Evolutionary conservation across 305 asterid species (phyloP), one percentile per base, ranked within the genome.

Genomic region (Withania somnifera): DNA sequence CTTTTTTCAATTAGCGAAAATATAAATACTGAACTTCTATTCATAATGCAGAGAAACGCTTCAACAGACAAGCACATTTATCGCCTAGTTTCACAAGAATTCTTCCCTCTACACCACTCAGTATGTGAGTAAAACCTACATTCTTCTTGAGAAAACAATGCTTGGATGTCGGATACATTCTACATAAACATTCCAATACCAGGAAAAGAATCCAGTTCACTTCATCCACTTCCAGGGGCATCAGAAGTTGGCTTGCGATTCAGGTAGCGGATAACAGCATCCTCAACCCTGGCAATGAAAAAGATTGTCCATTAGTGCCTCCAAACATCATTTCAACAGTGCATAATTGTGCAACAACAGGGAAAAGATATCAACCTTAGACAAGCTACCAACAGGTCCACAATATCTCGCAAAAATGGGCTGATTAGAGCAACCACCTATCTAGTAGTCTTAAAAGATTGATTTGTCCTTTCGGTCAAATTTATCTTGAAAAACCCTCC

Each of bases 201-300:
- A 28, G 11, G 79, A 9, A 47, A n/a, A 24, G 79, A 28, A 73
- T 28, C 24, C 45, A 73, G 79, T 47, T 73, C 60, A 73, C 17
- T 82, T 90, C 87, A 91, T 40, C 91, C 85, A 91, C 90, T 86
- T 85, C 90, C 92, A 45, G 91, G 92, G 82, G 94, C 90, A 87
- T 91, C 95, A 53, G 89, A 85, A 7, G 95, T 92, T 73, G 93
- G 89, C 89, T 87, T 95, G 82, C 97, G 90, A 86, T 95, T 95
- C 85, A 95, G 90, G 89, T 93, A 95, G 68, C 98, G 98, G 81
- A 95, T 92, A 69, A 92, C 98, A 83, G 98, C 98, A 90, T 95
- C 98, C 82, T 95, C 98, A 77, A 92, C 98, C 98, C 98, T 95
- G 93, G 85, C 78, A 78, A 77, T 57, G 83, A 82, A 53, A 52